A percentile compares a stretch with the other conserved stretches of the same genome.
phyloP scores from a whole-genome alignment of 352 stramenopile species.

The Phytophthora pluvialis region DNA sequence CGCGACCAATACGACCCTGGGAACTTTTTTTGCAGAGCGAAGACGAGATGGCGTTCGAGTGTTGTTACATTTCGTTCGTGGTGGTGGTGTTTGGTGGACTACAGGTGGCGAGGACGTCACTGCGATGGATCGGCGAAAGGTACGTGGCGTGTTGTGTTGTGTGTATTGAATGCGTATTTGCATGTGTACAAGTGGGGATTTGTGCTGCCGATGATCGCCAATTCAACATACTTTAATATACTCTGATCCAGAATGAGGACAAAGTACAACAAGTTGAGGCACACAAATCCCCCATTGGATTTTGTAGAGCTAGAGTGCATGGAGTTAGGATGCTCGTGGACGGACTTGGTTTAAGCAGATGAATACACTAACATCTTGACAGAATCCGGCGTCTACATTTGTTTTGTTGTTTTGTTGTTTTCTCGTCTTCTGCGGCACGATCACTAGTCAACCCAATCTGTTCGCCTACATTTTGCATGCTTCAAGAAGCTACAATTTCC shows the following conservation, averaged over 20 bases:
- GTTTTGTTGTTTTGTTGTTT: too few relatives aligned
- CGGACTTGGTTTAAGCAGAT: too few relatives aligned
- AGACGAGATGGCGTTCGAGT: constrained; percentile 5
- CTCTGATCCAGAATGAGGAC: constrained; percentile 76
- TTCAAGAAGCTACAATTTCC: too few relatives aligned
- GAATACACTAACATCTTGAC: too few relatives aligned
- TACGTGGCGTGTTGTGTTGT: constrained; percentile 27
- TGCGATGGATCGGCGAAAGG: constrained; percentile 14
- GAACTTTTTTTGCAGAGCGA: constrained; percentile 42
- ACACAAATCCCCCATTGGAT: constrained; percentile 25
- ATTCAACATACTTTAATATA: constrained; percentile 87
- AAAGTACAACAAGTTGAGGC: constrained; percentile 60
- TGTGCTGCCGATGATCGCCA: constrained; percentile 60
- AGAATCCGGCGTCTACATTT: too few relatives aligned
- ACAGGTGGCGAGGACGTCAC: constrained; percentile 8
- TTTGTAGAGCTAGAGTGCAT: neutral
- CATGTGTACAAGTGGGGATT: constrained; percentile 16
- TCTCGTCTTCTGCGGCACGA: too few relatives aligned
- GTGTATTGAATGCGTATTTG: constrained; percentile 5
- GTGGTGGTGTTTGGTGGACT: constrained; percentile 6
- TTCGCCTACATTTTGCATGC: too few relatives aligned
- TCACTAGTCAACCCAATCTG: too few relatives aligned
- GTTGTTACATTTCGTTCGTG: constrained; percentile 16
- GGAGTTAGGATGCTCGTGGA: too few relatives aligned
- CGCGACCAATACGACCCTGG: constrained; percentile 40